These are phyloP conservation scores for Clonostachys rosea DNA, from an alignment of 2,329 filamentous ascomycete species.

Conservation along the genomic window DNA sequence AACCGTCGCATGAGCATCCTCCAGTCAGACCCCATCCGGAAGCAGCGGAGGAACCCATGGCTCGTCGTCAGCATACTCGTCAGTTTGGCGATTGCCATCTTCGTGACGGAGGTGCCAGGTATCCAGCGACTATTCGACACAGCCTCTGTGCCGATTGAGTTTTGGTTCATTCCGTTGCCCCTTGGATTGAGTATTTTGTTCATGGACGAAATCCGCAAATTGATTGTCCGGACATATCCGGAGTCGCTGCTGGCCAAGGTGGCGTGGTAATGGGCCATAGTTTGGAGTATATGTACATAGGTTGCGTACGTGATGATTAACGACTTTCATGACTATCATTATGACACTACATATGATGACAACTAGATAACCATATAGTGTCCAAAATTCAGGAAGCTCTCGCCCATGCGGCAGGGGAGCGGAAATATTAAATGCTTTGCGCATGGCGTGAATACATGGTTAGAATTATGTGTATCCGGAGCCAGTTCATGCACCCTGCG, in stretches of 20 bases:
- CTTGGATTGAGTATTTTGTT: constrained; percentile 42
- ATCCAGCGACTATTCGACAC: constrained; percentile 43
- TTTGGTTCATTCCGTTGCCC: constrained; percentile 46
- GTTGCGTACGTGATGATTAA: too few species aligned
- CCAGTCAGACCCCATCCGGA: constrained; percentile 42
- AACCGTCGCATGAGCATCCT: constrained; percentile 46
- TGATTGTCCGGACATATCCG: constrained; percentile 40
- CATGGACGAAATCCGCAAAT: constrained; percentile 49
- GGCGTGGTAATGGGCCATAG: constrained; percentile 35
- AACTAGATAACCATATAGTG: too few species aligned
- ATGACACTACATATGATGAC: constrained; percentile 10
- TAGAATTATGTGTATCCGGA: too few species aligned
- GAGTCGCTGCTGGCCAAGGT: constrained; percentile 36
- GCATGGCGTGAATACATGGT: too few species aligned
- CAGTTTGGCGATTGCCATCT: constrained; percentile 44
- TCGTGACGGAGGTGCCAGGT: constrained; percentile 46
- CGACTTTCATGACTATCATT: too few species aligned
- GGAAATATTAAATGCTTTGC: too few species aligned
- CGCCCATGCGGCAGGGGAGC: too few species aligned
- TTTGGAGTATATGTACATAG: too few species aligned
- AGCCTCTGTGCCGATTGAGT: constrained; percentile 42
- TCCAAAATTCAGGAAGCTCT: too few species aligned
- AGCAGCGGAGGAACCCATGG: constrained; percentile 43
- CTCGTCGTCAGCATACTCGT: constrained; percentile 37
- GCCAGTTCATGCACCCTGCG: too few species aligned